Evolutionary conservation across 441 rosid genomes (phyloP).

Genomic region (Bruguiera hainesii): DNA sequence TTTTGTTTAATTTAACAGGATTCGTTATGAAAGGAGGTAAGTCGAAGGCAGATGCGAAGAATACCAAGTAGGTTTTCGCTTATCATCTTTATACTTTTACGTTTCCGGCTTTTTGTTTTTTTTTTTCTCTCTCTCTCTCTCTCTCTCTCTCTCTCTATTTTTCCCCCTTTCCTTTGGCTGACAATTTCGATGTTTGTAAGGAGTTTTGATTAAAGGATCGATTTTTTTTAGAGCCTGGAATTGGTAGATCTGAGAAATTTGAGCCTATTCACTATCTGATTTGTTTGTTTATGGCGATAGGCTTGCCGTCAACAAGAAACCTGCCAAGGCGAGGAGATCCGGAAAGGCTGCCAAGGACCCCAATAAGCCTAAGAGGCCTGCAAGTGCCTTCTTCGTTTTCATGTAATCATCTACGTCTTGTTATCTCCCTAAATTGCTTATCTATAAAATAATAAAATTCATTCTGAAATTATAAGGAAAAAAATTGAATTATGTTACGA

Average conservation of each 20-base stretch:
- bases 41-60: constrained; percentile 70
- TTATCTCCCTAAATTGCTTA: not conserved
- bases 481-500: not conserved
- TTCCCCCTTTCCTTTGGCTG: not conserved
- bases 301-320: constrained; percentile 84
- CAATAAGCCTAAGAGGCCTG: constrained; percentile 93
- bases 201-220: not conserved
- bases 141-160: not conserved
- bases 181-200: not conserved
- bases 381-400: constrained; percentile 98
- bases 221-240: not conserved
- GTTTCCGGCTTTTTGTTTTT: not conserved
- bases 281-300: constrained; percentile 26
- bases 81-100: not conserved
- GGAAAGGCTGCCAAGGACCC: constrained; percentile 87
- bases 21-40: constrained; percentile 82
- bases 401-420: constrained; percentile 42
- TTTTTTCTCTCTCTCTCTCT: not conserved
- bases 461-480: not conserved
- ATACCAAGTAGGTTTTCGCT: constrained; percentile 48
- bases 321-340: constrained; percentile 39
- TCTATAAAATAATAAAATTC: no score
- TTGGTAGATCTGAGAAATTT: constrained; percentile 30
- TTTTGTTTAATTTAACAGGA: constrained; percentile 33
- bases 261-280: not conserved